Percentiles rank a stretch among this genome's conserved stretches.
Evolutionary conservation across 139 green algal species (phyloP).

Genomic region (Coccomyxa sp.): DNA sequence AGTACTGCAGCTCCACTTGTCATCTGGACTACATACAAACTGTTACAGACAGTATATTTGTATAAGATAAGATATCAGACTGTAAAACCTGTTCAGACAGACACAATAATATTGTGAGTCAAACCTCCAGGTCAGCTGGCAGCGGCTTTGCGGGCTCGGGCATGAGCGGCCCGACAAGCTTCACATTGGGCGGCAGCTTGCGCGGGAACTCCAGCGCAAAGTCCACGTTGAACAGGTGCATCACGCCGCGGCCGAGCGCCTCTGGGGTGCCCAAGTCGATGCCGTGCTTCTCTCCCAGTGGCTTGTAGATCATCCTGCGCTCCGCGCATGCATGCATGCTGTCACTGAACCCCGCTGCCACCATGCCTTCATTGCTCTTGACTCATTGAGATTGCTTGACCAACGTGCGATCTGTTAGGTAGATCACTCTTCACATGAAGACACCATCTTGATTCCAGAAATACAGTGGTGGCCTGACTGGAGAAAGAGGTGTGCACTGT

Average conservation of each 20-base stretch:
- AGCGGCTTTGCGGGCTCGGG: constrained; percentile 14
- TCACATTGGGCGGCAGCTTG: constrained; percentile 16
- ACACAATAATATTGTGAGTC: no score
- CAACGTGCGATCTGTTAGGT: no score
- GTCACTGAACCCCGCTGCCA: no score
- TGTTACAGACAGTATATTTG: not conserved
- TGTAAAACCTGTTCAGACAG: not conserved
- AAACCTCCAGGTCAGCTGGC: constrained; percentile 14
- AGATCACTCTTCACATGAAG: no score
- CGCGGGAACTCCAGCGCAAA: constrained; percentile 13
- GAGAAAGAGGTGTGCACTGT: no score
- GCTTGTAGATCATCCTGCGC: not conserved
- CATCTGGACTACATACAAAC: not conserved
- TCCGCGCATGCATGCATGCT: not conserved
- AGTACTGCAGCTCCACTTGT: no score
- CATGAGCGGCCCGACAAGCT: constrained; percentile 30
- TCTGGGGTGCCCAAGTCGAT: not conserved
- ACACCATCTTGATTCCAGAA: no score
- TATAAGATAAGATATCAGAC: not conserved
- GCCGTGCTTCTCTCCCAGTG: not conserved
- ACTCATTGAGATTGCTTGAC: no score
- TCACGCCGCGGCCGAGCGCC: not conserved
- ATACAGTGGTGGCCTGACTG: no score
- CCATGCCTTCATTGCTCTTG: no score
- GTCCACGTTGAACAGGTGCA: not conserved